phyloP scores from a whole-genome alignment of 1,139 yeast species.

The Scheffersomyces illinoinensis region DNA sequence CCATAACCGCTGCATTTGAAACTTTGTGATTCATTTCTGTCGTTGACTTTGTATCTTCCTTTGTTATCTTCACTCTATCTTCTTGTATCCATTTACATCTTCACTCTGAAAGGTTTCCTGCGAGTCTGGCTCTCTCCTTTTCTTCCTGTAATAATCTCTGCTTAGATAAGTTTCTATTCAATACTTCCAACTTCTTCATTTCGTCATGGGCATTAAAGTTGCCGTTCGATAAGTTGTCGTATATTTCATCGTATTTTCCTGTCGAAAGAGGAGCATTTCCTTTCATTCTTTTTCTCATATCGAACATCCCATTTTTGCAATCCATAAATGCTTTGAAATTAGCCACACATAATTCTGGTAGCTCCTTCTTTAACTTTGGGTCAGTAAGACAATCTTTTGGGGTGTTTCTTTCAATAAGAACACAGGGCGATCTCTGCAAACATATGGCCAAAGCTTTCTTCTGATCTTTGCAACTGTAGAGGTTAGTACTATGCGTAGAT shows the following conservation, averaged over 20 bases:
- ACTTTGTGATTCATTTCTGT: not conserved
- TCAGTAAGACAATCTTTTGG: slow-evolving; percentile 86
- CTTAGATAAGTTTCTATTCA: slow-evolving; percentile 48
- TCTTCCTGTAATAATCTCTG: slow-evolving; percentile 27
- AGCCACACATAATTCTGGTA: slow-evolving; percentile 88
- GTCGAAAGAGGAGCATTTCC: slow-evolving; percentile 94
- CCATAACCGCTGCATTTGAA: not conserved
- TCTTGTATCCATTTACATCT: slow-evolving; percentile 24
- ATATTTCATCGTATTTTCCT: slow-evolving; percentile 87
- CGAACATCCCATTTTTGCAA: slow-evolving; percentile 81
- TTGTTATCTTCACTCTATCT: slow-evolving; percentile 8
- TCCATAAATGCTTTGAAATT: slow-evolving; percentile 85
- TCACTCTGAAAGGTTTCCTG: not conserved
- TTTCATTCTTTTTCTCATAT: slow-evolving; percentile 87
- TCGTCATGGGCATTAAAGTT: slow-evolving; percentile 82
- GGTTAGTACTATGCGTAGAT: slow-evolving; percentile 9
- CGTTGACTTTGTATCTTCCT: not conserved
- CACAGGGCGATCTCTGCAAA: slow-evolving; percentile 95
- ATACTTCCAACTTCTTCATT: slow-evolving; percentile 61
- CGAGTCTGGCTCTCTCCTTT: slow-evolving; percentile 4
- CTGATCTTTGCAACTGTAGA: slow-evolving; percentile 82
- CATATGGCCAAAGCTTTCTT: slow-evolving; percentile 92
- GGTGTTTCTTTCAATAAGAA: slow-evolving; percentile 81
- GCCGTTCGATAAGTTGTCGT: slow-evolving; percentile 75
- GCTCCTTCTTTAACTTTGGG: slow-evolving; percentile 70